Percentiles rank a stretch among this genome's conserved stretches.
Conservation (phyloP, 352 stramenopile genomes). For the Pythium chondricola region DNA sequence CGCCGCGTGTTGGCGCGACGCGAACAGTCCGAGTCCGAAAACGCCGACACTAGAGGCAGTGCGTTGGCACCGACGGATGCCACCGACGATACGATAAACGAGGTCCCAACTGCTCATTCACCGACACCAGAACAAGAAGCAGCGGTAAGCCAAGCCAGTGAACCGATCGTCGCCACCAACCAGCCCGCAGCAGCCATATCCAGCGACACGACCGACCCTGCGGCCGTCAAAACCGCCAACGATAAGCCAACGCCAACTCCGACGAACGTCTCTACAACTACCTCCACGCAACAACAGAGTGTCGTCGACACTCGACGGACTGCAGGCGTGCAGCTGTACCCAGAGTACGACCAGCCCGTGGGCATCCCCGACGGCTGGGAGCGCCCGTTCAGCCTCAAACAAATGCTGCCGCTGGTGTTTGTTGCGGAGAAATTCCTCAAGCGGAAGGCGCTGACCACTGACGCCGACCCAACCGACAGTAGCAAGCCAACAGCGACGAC, state of each 20-base stretch:
- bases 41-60: too few species aligned
- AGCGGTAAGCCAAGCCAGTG: too few species aligned
- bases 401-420: conserved; percentile 42
- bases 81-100: too few species aligned
- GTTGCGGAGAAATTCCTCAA: conserved; percentile 54
- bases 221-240: background rate
- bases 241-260: background rate
- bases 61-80: too few species aligned
- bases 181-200: too few species aligned
- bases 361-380: conserved; percentile 32
- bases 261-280: background rate
- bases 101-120: too few species aligned
- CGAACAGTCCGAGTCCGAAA: too few species aligned
- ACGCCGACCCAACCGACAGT: background rate
- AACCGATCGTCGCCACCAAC: background rate
- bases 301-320: too few species aligned
- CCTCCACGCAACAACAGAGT: too few species aligned
- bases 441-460: conserved; percentile 16
- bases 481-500: background rate
- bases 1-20: conserved; percentile 1
- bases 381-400: conserved; percentile 33
- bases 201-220: too few species aligned
- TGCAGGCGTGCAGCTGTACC: conserved; percentile 25
- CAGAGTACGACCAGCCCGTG: conserved; percentile 35
- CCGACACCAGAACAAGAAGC: too few species aligned